A percentile compares a stretch with the other conserved stretches of the same genome.
These are phyloP conservation scores for Prinsepia uniflora DNA, from an alignment of 306 rosid genomes.

Conservation along the genomic window DNA sequence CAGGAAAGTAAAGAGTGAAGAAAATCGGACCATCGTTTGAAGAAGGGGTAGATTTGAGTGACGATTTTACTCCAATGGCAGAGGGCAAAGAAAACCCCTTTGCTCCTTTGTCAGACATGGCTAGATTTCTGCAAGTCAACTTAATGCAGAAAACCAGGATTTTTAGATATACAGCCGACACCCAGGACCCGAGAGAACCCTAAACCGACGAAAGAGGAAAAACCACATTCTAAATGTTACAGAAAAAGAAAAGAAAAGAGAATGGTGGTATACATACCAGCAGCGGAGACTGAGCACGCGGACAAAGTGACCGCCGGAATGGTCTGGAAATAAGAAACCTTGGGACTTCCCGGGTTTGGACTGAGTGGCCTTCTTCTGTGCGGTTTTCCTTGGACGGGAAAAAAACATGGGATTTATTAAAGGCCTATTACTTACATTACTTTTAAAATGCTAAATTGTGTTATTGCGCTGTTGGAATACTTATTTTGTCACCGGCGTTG, in stretches of 20 bases:
- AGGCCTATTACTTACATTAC: too few species aligned
- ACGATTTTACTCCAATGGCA: constrained; percentile 25
- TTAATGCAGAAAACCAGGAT: too few species aligned
- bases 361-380: neutral
- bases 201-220: neutral
- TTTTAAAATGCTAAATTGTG: too few species aligned
- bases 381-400: neutral
- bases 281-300: neutral
- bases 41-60: constrained; percentile 29
- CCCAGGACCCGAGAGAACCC: neutral
- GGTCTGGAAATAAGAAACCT: neutral
- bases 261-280: too few species aligned
- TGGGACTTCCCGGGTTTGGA: neutral
- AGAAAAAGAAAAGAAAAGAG: too few species aligned
- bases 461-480: too few species aligned
- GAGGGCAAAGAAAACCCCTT: constrained; percentile 39
- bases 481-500: too few species aligned
- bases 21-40: constrained; percentile 32
- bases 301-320: neutral
- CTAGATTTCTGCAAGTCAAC: constrained; percentile 24
- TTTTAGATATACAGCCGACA: neutral
- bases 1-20: neutral
- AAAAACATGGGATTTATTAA: too few species aligned
- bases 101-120: constrained; percentile 71
- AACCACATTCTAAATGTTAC: neutral